Conservation (phyloP, 306 rosid species). For the Prunus padus region DNA sequence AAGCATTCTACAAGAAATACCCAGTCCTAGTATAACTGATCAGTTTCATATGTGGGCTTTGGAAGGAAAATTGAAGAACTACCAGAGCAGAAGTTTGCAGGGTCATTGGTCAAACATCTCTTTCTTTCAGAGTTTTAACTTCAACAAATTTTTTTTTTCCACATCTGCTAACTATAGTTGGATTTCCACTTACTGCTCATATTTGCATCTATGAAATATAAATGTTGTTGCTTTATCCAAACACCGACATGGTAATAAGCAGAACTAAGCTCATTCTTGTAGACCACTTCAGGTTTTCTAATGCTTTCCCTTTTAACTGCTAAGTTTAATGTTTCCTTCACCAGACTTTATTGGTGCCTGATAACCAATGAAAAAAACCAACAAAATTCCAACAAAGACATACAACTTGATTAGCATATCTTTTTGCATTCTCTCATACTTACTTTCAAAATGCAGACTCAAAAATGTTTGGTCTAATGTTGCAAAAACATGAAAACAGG, state of each 20-base stretch:
- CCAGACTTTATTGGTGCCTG: background rate
- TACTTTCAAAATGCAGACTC: background rate
- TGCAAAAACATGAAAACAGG: slow-evolving; percentile 18
- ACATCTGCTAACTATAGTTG: background rate
- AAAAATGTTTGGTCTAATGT: background rate
- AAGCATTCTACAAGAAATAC: background rate
- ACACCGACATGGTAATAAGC: background rate
- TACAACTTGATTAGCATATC: background rate
- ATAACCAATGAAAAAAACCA: background rate
- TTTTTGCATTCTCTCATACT: background rate
- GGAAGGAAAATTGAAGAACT: background rate
- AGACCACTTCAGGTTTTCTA: background rate
- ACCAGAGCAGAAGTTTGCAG: background rate
- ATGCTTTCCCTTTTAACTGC: background rate
- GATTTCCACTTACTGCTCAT: background rate
- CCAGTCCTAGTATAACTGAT: background rate
- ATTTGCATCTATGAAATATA: background rate
- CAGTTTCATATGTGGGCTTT: background rate
- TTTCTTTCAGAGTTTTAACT: background rate
- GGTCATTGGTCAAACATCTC: background rate
- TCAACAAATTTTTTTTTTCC: background rate
- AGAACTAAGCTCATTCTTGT: background rate
- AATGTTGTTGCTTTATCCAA: background rate
- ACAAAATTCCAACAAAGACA: background rate
- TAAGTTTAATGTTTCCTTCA: background rate